Evolutionary conservation across 108 stramenopile genomes (phyloP).

Genomic region (Tribonema minus): DNA sequence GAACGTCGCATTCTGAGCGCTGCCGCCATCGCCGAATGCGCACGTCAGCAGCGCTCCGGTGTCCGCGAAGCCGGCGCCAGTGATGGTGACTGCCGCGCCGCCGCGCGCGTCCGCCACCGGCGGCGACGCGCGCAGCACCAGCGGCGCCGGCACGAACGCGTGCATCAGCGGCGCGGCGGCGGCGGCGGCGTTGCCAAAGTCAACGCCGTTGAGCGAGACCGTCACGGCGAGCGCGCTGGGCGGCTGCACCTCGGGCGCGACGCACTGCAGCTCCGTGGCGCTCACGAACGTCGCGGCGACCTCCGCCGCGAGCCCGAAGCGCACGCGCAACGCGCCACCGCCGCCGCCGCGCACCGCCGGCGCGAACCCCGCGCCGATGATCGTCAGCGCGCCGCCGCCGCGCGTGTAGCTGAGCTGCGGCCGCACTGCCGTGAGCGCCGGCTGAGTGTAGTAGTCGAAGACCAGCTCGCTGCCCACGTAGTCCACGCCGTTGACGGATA

Average conservation of each 20-base stretch:
- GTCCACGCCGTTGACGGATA: not conserved
- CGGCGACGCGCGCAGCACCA: no score
- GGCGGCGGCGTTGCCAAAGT: not conserved
- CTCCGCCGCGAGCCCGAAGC: conserved; percentile 19
- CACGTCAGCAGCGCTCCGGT: not conserved
- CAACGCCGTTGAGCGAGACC: conserved; percentile 13
- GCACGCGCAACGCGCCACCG: conserved; percentile 3
- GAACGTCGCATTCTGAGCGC: no score
- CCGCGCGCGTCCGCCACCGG: no score
- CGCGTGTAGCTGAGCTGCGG: not conserved
- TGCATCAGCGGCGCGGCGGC: not conserved
- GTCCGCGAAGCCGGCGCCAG: conserved; percentile 5
- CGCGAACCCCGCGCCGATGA: not conserved
- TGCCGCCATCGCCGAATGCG: no score
- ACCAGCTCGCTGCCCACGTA: not conserved
- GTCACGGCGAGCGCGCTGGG: not conserved
- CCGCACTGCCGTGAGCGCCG: not conserved
- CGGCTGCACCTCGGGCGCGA: not conserved
- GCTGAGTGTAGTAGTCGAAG: not conserved
- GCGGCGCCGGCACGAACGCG: no score
- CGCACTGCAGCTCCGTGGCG: conserved; percentile 16
- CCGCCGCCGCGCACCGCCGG: not conserved
- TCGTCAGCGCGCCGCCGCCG: not conserved
- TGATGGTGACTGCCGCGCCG: conserved; percentile 1
- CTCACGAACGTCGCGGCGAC: conserved; percentile 16